Evolutionary conservation across 2,329 filamentous ascomycete species (phyloP).

Genomic region (Macroventuria anomochaeta): DNA sequence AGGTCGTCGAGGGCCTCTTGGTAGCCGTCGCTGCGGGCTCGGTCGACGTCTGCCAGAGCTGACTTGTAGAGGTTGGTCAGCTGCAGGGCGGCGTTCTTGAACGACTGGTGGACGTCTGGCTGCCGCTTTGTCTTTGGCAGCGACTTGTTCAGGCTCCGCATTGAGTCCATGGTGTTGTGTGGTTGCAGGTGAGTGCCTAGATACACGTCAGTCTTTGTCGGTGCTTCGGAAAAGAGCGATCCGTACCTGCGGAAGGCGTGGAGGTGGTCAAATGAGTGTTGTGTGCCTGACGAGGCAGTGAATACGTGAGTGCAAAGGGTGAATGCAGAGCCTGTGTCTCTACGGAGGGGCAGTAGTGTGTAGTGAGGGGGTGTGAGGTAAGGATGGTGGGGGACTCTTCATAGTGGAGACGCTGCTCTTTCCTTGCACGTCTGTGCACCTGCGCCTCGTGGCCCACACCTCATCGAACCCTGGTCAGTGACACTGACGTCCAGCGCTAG

Average conservation of each 20-base stretch:
- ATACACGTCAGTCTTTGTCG: conserved; percentile 11
- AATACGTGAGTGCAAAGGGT: neutral
- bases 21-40: conserved; percentile 81
- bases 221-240: neutral
- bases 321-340: neutral
- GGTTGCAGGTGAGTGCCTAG: conserved; percentile 9
- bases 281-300: conserved; percentile 12
- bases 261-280: conserved; percentile 3
- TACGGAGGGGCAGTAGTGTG: neutral
- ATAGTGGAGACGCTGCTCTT: conserved; percentile 11
- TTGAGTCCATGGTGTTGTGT: conserved; percentile 46
- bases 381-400: conserved; percentile 8
- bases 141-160: conserved; percentile 51
- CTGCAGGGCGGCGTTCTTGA: conserved; percentile 89
- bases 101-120: conserved; percentile 76
- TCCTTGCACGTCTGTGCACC: conserved; percentile 3
- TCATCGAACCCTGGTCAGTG: conserved; percentile 2
- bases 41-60: conserved; percentile 77
- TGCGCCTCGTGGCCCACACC: conserved; percentile 6
- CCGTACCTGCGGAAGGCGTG: conserved; percentile 12
- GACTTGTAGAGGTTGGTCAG: conserved; percentile 97
- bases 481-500: neutral
- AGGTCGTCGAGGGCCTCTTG: conserved; percentile 94
- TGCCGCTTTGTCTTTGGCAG: conserved; percentile 47
- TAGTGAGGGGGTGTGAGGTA: conserved; percentile 7